Percentiles rank a stretch among this genome's conserved stretches.
These are phyloP conservation scores for Carex arenaria DNA, from an alignment of 202 grass and related monocot genomes.

Conservation along the genomic window DNA sequence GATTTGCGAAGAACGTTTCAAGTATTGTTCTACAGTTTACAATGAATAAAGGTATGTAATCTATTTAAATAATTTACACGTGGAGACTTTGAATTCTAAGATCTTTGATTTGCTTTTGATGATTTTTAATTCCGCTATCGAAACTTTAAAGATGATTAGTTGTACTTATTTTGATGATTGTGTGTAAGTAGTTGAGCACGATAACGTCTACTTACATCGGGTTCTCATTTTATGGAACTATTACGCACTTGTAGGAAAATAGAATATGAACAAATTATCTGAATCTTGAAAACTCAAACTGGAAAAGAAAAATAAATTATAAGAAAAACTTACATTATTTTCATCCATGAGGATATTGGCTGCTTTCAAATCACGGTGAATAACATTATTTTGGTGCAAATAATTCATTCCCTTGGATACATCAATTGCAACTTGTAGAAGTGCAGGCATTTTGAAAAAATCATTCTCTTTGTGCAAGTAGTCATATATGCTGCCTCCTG, in stretches of 20 bases:
- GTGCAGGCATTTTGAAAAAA: constrained; percentile 62
- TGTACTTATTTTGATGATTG: too few relatives aligned
- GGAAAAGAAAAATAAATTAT: constrained; percentile 1
- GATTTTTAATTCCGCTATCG: too few relatives aligned
- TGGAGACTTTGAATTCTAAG: too few relatives aligned
- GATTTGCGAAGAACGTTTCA: too few relatives aligned
- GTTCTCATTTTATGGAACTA: not conserved
- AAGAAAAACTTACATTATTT: constrained; percentile 49
- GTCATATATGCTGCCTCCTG: constrained; percentile 80
- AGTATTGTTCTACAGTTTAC: too few relatives aligned
- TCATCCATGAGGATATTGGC: constrained; percentile 98
- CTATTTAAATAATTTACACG: too few relatives aligned
- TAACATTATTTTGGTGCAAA: constrained; percentile 90
- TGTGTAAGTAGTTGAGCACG: too few relatives aligned
- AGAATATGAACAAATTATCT: not conserved
- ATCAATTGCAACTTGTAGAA: constrained; percentile 61
- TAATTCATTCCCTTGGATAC: constrained; percentile 91
- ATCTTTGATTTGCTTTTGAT: too few relatives aligned
- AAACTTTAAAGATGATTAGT: too few relatives aligned
- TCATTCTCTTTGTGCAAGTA: constrained; percentile 66
- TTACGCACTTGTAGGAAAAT: not conserved
- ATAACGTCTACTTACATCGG: too few relatives aligned
- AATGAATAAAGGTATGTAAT: too few relatives aligned
- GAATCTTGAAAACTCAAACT: not conserved
- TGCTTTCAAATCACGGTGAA: constrained; percentile 87